phyloP scores from a whole-genome alignment of 805 yeast species.

The Yarrowia osloensis region DNA sequence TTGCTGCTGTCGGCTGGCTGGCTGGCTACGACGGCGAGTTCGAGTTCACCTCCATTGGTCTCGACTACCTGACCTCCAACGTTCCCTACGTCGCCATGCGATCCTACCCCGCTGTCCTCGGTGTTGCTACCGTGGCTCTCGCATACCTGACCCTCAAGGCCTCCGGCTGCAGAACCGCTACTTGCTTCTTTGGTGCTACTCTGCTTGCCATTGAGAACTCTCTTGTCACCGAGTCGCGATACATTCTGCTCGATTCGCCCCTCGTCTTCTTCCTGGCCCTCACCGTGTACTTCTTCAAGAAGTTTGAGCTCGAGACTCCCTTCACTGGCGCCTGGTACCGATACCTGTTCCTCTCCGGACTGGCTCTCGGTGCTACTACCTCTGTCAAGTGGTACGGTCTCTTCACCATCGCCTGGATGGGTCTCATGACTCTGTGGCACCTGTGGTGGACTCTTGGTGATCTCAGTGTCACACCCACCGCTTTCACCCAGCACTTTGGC shows the following conservation, averaged over 20 bases:
- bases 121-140: conserved; percentile 55
- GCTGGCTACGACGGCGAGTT: conserved; percentile 56
- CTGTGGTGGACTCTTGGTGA: conserved; percentile 77
- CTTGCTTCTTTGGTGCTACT: conserved; percentile 54
- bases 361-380: conserved; percentile 55
- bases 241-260: conserved; percentile 51
- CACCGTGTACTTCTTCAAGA: conserved; percentile 54
- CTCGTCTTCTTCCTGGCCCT: conserved; percentile 49
- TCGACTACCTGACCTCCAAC: conserved; percentile 44
- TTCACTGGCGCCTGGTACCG: conserved; percentile 57
- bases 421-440: conserved; percentile 50
- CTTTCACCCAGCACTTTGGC: conserved; percentile 47
- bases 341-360: conserved; percentile 51
- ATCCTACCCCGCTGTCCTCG: conserved; percentile 56
- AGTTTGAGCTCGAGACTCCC: conserved; percentile 50
- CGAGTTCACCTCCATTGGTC: conserved; percentile 51
- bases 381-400: conserved; percentile 74
- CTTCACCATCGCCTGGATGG: conserved; percentile 67
- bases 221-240: conserved; percentile 60
- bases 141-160: conserved; percentile 58
- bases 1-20: conserved; percentile 54
- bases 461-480: conserved; percentile 47
- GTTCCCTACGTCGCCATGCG: conserved; percentile 61
- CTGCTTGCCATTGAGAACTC: conserved; percentile 66
- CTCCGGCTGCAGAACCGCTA: conserved; percentile 53